A percentile compares a stretch with the other conserved stretches of the same genome.
phyloP scores from a whole-genome alignment of 192 early-diverging fungal genomes.

The Phlyctochytrium arcticum region DNA sequence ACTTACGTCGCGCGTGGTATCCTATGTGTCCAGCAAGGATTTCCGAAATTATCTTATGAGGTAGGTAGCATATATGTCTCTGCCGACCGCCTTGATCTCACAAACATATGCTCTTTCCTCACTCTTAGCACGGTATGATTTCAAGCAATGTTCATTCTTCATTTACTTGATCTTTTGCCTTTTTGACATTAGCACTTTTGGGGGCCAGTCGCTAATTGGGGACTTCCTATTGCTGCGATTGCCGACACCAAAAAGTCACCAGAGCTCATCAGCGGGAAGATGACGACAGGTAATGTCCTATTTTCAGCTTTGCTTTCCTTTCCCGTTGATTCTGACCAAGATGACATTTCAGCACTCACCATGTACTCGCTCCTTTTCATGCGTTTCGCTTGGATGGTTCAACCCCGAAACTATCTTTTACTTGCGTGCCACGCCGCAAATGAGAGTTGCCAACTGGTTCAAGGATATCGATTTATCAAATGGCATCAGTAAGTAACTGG shows the following conservation, averaged over 20 bases:
- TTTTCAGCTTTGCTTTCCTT: neutral
- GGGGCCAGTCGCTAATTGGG: conserved; percentile 70
- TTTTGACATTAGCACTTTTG: conserved; percentile 42
- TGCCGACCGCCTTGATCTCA: neutral
- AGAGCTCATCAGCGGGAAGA: conserved; percentile 88
- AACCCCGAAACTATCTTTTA: conserved; percentile 84
- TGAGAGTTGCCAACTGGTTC: conserved; percentile 80
- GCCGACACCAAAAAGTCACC: conserved; percentile 87
- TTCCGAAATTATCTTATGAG: conserved; percentile 49
- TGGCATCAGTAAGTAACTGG: conserved; percentile 50
- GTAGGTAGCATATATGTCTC: conserved; percentile 12
- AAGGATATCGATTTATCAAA: conserved; percentile 79
- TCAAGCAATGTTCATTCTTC: neutral
- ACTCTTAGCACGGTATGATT: conserved; percentile 15
- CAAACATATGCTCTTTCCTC: neutral
- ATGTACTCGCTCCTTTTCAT: conserved; percentile 91
- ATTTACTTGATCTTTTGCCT: neutral
- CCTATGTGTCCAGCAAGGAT: conserved; percentile 37
- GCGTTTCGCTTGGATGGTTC: conserved; percentile 92
- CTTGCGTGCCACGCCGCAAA: conserved; percentile 94
- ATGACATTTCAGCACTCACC: conserved; percentile 55
- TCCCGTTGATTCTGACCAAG: neutral
- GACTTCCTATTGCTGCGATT: conserved; percentile 92
- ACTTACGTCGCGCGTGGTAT: conserved; percentile 8
- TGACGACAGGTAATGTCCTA: conserved; percentile 67